Base-by-base conservation (phyloP, 106 monocot species). In the Dendrobium officinale region DNA sequence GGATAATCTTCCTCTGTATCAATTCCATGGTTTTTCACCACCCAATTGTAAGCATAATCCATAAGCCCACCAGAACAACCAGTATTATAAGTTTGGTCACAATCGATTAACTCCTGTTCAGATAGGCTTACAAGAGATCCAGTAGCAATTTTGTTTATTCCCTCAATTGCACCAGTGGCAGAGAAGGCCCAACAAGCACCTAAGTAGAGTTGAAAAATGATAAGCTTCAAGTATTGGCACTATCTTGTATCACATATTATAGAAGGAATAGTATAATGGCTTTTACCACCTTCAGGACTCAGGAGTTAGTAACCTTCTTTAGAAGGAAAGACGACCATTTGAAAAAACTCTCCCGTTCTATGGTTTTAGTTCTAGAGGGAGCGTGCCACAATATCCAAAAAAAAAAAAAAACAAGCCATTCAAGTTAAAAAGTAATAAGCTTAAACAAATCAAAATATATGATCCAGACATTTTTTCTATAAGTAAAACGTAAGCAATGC, bases 121-220 rank as follows among this genome's bases (percentile, higher is more conserved):
- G 99, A 99, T 77, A 99, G 91, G 80, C 99, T 99, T 31, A 93
- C 81, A 29, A 99, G 90, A 83, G 90, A 83, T 83, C 95, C 93
- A 15, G 91, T 93, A 59, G 86, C 85, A 64, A 99, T 93, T 74
- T 99, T 86, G 77, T 99, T 99, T 93, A 95, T 95, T 80, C 99
- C 99, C 84, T 99, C 99, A 55, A 99, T 93, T 72, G 99, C 99
- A 72, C 99, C 99, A 61, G 95, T 99, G 40, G 99, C 87, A 43
- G 99, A 93, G 84, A 99, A 99, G 74, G 95, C 88, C 99, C 99
- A 99, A 81, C 99, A 99, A 72, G 91, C 99, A 88, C 99, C 99
- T 99, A 74, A 55, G 48, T 45, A 45, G 73, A 8, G 37, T 67
- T 77, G 27, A 18, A 70, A 80, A 51, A 42, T 31, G 0, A 79